Percentiles rank a stretch among this genome's conserved stretches.
These are phyloP conservation scores for Lolium perenne DNA, from an alignment of 176 grass and related monocot species.

Conservation along the genomic window DNA sequence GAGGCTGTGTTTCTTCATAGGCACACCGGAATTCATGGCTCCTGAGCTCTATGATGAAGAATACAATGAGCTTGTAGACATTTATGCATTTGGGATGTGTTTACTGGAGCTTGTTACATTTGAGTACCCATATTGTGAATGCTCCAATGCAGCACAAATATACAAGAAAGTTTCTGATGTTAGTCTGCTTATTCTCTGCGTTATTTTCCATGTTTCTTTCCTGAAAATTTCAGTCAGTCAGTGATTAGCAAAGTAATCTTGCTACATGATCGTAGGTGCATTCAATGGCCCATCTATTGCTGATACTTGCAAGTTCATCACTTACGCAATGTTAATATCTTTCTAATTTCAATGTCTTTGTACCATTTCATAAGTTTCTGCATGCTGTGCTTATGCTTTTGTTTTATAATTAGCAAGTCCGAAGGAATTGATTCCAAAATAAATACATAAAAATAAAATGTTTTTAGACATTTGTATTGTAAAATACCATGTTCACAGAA, in stretches of 20 bases:
- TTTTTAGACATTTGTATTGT: too few relatives aligned
- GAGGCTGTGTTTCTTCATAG: slow-evolving; percentile 36
- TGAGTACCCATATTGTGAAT: slow-evolving; percentile 85
- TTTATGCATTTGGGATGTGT: slow-evolving; percentile 88
- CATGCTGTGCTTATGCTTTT: too few relatives aligned
- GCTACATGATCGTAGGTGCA: not conserved
- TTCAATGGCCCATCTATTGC: not conserved
- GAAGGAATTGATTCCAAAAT: too few relatives aligned
- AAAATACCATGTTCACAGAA: too few relatives aligned
- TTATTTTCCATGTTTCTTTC: not conserved
- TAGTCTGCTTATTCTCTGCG: slow-evolving; percentile 36
- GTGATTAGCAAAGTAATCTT: not conserved
- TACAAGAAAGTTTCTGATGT: slow-evolving; percentile 77
- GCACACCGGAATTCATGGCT: slow-evolving; percentile 89
- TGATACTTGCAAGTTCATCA: not conserved
- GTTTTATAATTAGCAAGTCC: too few relatives aligned
- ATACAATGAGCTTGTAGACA: slow-evolving; percentile 82
- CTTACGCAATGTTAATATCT: not conserved
- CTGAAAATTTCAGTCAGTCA: not conserved
- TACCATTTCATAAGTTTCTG: not conserved
- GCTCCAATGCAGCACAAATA: slow-evolving; percentile 81
- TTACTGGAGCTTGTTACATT: slow-evolving; percentile 86
- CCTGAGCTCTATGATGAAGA: slow-evolving; percentile 84
- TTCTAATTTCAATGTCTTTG: not conserved
- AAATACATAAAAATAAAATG: too few relatives aligned